Evolutionary conservation across 176 grass and related monocot genomes (phyloP).

Genomic region (Oropetium thomaeum): DNA sequence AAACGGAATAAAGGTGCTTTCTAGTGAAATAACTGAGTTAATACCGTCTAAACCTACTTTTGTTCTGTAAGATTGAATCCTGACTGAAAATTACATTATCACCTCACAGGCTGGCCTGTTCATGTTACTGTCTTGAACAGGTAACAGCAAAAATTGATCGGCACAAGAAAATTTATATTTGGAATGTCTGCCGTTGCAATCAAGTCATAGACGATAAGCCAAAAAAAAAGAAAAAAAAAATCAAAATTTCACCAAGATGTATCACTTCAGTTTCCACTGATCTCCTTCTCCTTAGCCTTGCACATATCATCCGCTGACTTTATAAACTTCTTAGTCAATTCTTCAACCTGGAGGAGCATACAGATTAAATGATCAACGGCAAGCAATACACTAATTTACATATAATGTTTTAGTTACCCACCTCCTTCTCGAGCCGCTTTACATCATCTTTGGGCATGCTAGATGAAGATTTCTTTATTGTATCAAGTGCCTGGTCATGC

Average conservation of each 20-base stretch:
- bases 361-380: constrained; percentile 10
- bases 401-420: constrained; percentile 33
- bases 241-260: not conserved
- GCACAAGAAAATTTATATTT: not conserved
- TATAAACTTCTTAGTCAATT: constrained; percentile 86
- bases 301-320: constrained; percentile 95
- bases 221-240: no score
- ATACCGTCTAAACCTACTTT: not conserved
- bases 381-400: constrained; percentile 5
- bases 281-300: constrained; percentile 98
- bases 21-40: not conserved
- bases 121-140: constrained; percentile 16
- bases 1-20: not conserved
- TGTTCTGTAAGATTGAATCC: not conserved
- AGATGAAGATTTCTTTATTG: constrained; percentile 84
- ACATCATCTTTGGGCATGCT: constrained; percentile 90
- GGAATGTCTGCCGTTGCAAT: not conserved
- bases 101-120: not conserved
- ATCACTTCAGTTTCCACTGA: constrained; percentile 48
- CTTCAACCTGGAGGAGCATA: constrained; percentile 58
- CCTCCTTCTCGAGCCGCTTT: constrained; percentile 89
- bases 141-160: constrained; percentile 17
- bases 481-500: constrained; percentile 70
- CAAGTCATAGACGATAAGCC: constrained; percentile 12
- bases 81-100: constrained; percentile 10